Base-by-base conservation (phyloP, 768 basidiomycete species). In the Dioszegia crocea region DNA sequence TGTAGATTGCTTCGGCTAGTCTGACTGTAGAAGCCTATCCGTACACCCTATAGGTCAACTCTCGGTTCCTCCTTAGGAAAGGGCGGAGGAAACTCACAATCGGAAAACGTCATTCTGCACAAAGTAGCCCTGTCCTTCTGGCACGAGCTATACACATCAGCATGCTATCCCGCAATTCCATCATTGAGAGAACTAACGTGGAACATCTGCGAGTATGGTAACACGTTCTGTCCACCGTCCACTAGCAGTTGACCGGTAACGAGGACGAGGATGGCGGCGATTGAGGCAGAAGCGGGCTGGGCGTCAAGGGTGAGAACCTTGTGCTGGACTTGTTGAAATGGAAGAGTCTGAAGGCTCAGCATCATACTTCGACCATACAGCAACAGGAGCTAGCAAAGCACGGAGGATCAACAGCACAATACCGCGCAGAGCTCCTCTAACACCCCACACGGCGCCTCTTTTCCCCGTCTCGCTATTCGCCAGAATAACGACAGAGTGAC, bases 91-190 rank as follows among this genome's bases (percentile, higher is more conserved):
- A 16, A 65, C 71, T 64, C 56, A 76, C 75, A 77, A 59, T 75
- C 89, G 88, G 88, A 96, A 93, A 61, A 93, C 85, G 76, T 93
- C 89, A 77, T 94, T 94, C 72, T 82, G 80, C 56, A 98, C 88
- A 74, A 86, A 97, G 81, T 87, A 93, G 65, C 84, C 84, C 19
- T 64, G 67, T 4, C 81, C 84, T 2, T 93, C 89, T 26, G 84
- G 86, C 53, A 89, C 82, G 58, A 99, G 84, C 71, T 75, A 19
- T 40, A 38, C 53, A 48, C 16, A 33, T 44, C 19, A 29, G 39
- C 38, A n/a, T 27, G 3, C 16, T 14, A 14, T 26, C 39, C 45
- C 47, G 27, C 16, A 11, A 3, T 12, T 40, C 49, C 33, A 2
- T 33, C 38, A 0, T 11, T 26, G 24, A 21, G 3, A 33, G 33